phyloP scores from a whole-genome alignment of 345 rosid genomes.

The Citrus mangshanensis region DNA sequence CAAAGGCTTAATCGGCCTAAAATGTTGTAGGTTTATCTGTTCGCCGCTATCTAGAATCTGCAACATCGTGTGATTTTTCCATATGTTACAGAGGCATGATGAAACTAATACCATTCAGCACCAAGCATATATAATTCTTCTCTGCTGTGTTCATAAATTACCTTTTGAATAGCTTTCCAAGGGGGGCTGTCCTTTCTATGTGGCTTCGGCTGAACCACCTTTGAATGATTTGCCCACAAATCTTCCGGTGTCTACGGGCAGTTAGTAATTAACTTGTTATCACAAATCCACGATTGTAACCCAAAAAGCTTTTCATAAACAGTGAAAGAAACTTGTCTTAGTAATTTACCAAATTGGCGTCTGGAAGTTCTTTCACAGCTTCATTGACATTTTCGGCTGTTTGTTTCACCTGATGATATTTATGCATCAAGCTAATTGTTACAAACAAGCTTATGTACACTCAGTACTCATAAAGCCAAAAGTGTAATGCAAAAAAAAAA shows the following conservation, averaged over 20 bases:
- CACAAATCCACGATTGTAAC: not conserved
- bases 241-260: conserved; percentile 84
- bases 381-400: conserved; percentile 89
- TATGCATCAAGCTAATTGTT: not conserved
- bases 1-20: conserved; percentile 79
- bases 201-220: conserved; percentile 75
- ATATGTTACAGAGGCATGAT: not conserved
- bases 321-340: not conserved
- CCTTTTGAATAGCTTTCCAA: conserved; percentile 84
- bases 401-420: conserved; percentile 59
- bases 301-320: conserved; percentile 4
- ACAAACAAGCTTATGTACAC: not conserved
- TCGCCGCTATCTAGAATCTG: conserved; percentile 70
- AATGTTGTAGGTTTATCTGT: conserved; percentile 71
- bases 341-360: conserved; percentile 72
- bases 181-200: conserved; percentile 71
- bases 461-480: not conserved
- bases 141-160: not conserved
- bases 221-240: conserved; percentile 86
- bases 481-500: not conserved
- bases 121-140: not conserved
- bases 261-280: conserved; percentile 5
- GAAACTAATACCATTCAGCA: not conserved
- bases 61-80: conserved; percentile 1
- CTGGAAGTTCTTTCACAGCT: conserved; percentile 93